Base-by-base conservation (phyloP, 768 basidiomycete species). In the Russula abietina region DNA sequence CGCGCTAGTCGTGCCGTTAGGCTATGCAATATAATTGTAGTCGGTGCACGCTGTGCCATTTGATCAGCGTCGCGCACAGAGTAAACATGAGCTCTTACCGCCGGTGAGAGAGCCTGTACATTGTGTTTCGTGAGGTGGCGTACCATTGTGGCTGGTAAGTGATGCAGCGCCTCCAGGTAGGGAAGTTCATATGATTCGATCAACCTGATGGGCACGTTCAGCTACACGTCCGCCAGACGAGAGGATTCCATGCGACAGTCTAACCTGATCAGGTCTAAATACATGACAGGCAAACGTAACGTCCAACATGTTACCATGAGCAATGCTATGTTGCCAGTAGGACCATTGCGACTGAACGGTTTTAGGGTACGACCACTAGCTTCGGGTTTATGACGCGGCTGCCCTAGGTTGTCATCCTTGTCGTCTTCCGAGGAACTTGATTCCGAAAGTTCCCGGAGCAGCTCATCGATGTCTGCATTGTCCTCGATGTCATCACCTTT, bases 291-390 rank as follows among this genome's bases (percentile, higher is more conserved):
- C 41, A 93, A 72, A 22, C 93, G 80, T 71, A 95, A 70, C 24
- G 82, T 85, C 91, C 91, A 93, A 66, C 87, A 89, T 2, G 82
- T 89, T 4, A 93, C 71, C 19, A 89, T 76, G 4, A 96, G 76
- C 46, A 93, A 79, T 3, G 86, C 83, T 33, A 97, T 75, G 32
- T 78, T 84, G 55, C 79, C 79, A 30, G 75, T 76, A 1, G 81
- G 78, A 11, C 70, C 71, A 60, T 80, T 78, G 52, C 73, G 77
- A 2, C 62, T 56, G 46, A 60, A 67, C 50, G 51, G 65, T 54
- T 58, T 69, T 36, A n/a, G 45, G 51, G 33, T 70, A 62, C 49
- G 56, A 2, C 45, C 41, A 7, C 46, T 36, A 26, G 58, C 51
- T 9, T 65, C 63, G 17, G 59, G 65, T 51, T 64, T 55, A 33